These are phyloP conservation scores for Puccinia horiana DNA, from an alignment of 1,284 basidiomycete species.

Conservation along the genomic window DNA sequence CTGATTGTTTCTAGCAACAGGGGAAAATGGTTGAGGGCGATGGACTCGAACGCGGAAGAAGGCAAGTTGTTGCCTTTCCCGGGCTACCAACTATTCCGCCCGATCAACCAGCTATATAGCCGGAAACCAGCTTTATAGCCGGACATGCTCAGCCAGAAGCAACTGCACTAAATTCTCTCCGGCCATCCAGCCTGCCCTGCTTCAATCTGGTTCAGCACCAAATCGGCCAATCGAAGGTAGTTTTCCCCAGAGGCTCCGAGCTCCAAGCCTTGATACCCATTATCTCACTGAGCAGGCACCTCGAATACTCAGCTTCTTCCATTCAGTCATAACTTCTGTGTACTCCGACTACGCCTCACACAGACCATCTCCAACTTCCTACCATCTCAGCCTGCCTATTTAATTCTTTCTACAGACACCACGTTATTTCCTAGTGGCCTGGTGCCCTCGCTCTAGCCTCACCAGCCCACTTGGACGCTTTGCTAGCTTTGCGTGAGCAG, in stretches of 20 bases:
- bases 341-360: conserved; percentile 5
- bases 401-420: neutral
- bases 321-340: neutral
- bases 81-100: conserved; percentile 8
- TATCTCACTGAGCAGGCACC: conserved; percentile 19
- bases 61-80: conserved; percentile 10
- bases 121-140: no score
- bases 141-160: neutral
- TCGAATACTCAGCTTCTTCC: neutral
- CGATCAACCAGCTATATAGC: neutral
- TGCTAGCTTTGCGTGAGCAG: neutral
- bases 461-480: conserved; percentile 24
- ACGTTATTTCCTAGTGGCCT: conserved; percentile 30
- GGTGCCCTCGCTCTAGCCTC: conserved; percentile 1
- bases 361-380: conserved; percentile 6
- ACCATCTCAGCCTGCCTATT: conserved; percentile 1
- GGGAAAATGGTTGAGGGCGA: neutral
- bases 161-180: neutral
- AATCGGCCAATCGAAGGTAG: conserved; percentile 9
- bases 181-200: neutral
- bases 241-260: neutral
- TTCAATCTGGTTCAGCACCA: neutral
- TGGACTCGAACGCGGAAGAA: neutral
- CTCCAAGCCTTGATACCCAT: neutral
- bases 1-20: neutral